A percentile compares a stretch with the other conserved stretches of the same genome.
Conservation (phyloP, 2,329 filamentous ascomycete species). For the Talaromyces sp. region DNA sequence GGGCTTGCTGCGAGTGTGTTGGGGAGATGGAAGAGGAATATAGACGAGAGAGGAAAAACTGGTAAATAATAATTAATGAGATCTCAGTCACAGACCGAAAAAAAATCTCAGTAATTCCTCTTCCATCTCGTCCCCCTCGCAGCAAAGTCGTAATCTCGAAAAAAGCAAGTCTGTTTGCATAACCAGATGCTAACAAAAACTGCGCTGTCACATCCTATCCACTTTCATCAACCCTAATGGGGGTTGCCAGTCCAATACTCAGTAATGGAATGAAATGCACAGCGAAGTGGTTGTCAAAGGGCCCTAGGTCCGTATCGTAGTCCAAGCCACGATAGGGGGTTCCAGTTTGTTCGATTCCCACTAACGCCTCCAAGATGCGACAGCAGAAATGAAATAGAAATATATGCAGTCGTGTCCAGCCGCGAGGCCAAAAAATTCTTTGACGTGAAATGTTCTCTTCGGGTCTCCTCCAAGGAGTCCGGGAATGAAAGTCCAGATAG, state of each 20-base stretch:
- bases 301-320: slow-evolving; percentile 12
- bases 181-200: slow-evolving; percentile 15
- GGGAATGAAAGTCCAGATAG: slow-evolving; percentile 37
- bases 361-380: slow-evolving; percentile 21
- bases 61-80: neutral
- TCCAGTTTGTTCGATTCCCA: slow-evolving; percentile 1
- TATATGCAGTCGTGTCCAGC: slow-evolving; percentile 43
- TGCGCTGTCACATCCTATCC: slow-evolving; percentile 14
- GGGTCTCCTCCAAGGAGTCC: slow-evolving; percentile 26
- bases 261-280: slow-evolving; percentile 38
- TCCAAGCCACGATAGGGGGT: slow-evolving; percentile 16
- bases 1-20: neutral
- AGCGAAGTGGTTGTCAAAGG: slow-evolving; percentile 27
- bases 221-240: slow-evolving; percentile 14
- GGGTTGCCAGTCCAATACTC: slow-evolving; percentile 35
- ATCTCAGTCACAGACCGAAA: neutral
- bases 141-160: neutral
- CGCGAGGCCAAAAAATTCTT: slow-evolving; percentile 47
- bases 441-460: slow-evolving; percentile 29
- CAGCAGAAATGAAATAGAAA: slow-evolving; percentile 28
- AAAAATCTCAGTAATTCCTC: neutral
- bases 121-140: neutral
- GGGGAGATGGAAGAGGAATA: neutral
- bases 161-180: slow-evolving; percentile 11
- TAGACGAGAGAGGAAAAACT: neutral